phyloP scores from a whole-genome alignment of 139 green algal species.

The Chlamydomonas sp. region DNA sequence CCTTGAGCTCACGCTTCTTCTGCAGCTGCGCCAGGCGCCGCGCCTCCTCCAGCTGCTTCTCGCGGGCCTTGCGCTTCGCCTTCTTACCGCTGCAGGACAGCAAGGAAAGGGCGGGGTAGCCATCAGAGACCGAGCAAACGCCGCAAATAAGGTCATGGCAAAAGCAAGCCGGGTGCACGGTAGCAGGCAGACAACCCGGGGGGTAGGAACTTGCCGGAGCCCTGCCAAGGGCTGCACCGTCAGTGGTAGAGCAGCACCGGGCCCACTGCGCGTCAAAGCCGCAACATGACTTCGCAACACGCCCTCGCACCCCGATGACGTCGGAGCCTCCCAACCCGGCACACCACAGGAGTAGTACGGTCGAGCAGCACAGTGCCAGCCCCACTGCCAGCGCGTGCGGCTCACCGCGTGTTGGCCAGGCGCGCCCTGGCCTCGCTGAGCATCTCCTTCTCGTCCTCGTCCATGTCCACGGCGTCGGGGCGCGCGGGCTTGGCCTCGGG shows the following conservation, averaged over 20 bases:
- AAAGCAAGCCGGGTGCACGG: too few species aligned
- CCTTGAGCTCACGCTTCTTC: slow-evolving; percentile 94
- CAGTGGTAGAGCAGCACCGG: too few species aligned
- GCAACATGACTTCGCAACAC: too few species aligned
- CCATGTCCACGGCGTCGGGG: slow-evolving; percentile 98
- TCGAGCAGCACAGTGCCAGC: not conserved
- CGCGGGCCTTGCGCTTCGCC: slow-evolving; percentile 97
- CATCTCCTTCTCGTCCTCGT: slow-evolving; percentile 99
- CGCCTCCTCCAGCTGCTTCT: slow-evolving; percentile 98
- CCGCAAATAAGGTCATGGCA: too few species aligned
- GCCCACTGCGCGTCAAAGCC: too few species aligned
- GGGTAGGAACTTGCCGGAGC: too few species aligned
- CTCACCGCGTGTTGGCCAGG: slow-evolving; percentile 94
- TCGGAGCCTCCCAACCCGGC: too few species aligned
- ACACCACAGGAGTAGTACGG: not conserved
- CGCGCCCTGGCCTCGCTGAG: slow-evolving; percentile 94
- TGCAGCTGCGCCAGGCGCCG: slow-evolving; percentile 93
- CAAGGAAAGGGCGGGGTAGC: not conserved
- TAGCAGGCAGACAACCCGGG: too few species aligned
- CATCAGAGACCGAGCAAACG: too few species aligned
- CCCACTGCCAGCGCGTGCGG: not conserved
- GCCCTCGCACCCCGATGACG: too few species aligned
- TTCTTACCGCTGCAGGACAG: slow-evolving; percentile 92
- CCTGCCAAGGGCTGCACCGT: too few species aligned
- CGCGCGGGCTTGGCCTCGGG: slow-evolving; percentile 95